Base-by-base conservation (phyloP, 208 protist genomes). In the Jaenimonas drosophilae region DNA sequence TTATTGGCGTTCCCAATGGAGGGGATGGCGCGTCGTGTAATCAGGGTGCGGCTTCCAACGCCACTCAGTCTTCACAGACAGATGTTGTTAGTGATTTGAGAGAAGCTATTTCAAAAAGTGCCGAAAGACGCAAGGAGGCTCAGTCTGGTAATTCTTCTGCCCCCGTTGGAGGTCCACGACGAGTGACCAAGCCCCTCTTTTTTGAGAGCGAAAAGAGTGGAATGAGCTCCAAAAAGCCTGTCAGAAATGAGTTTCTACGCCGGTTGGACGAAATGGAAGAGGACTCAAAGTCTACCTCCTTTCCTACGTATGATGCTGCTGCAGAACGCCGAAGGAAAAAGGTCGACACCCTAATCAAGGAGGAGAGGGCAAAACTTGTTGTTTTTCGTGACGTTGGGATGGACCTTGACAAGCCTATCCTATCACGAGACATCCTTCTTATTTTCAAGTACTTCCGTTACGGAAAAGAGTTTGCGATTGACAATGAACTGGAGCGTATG, bases 401-500 rank as follows among this genome's bases (percentile, higher is more conserved):
- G 84, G 78, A 92, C 38, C 54, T 92, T 2, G 84, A 92, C 38
- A 88, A 88, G 42, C 79, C 84, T 1, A 88, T 92, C 54, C 56
- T 92, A 2, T 92, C 84, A 6, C 75, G 84, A 17, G 84, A 92
- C 54, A 69, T 92, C 11, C 80, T 92, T 48, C 64, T 92, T 17
- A 59, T 92, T 0, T 66, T 82, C 33, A 92, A 92, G 59, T 92
- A 92, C 52, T 92, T 92, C 39, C 64, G 71, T 1, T 87, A 88
- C 51, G 84, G 84, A 12, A 70, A 64, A 23, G 84, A 92, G 57
- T 92, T 87, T 50, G 84, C 84, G 14, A 63, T 92, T 3, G 84
- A 92, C 48, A 92, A 92, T 36, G 84, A 92, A 30, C 57, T 92
- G 1, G 84, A 92, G 65, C 68, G 84, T 2, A 83, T 87, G 76